Conservation (phyloP, 208 protist species). For the Naegleria gruberi region DNA sequence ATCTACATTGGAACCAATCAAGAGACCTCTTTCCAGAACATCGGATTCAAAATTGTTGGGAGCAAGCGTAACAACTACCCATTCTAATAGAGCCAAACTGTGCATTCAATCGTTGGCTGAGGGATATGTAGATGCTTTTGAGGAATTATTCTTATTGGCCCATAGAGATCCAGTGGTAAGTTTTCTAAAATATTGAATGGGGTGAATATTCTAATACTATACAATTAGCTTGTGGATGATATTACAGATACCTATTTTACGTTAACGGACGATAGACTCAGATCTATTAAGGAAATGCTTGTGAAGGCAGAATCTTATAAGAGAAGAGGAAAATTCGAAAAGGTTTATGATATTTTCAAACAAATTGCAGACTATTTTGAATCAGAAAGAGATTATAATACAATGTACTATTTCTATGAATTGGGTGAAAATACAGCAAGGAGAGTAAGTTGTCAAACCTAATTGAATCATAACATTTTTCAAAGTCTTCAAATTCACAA, state of each 20-base stretch:
- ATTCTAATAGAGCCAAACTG: background rate
- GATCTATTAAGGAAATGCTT: background rate
- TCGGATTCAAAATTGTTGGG: background rate
- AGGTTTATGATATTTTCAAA: conserved; percentile 14
- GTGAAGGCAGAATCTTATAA: background rate
- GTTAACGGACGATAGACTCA: background rate
- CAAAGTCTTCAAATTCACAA: conserved; percentile 2
- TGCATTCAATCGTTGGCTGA: background rate
- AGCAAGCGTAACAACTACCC: background rate
- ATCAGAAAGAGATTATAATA: background rate
- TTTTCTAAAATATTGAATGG: background rate
- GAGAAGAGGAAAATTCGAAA: background rate
- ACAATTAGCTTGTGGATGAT: background rate
- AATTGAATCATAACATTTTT: background rate
- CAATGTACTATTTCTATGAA: background rate
- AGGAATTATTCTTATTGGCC: background rate
- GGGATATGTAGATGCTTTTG: conserved; percentile 4
- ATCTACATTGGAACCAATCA: background rate
- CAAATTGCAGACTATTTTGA: conserved; percentile 23
- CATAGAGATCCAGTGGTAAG: conserved; percentile 9
- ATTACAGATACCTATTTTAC: background rate
- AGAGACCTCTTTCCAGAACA: background rate
- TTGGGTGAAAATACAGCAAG: background rate
- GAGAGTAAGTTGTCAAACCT: background rate
- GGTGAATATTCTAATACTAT: background rate